A percentile compares a stretch with the other conserved stretches of the same genome.
phyloP scores from a whole-genome alignment of 2,329 filamentous ascomycete genomes.

The Thyridium curvatum region DNA sequence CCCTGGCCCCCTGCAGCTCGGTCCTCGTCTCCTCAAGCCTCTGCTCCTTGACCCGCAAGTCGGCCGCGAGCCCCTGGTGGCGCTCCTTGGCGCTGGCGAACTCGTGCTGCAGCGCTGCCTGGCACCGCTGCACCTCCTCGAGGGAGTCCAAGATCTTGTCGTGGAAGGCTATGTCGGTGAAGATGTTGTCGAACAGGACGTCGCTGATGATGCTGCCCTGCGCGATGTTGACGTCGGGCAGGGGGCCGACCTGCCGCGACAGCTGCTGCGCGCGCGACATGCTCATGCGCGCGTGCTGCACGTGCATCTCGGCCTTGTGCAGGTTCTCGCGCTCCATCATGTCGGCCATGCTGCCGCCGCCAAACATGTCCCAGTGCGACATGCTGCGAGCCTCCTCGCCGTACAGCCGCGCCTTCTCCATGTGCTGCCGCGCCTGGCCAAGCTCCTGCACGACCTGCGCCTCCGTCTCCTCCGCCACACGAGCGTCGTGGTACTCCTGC shows the following conservation, averaged over 20 bases:
- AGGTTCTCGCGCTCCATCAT: constrained; percentile 50
- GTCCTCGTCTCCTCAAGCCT: constrained; percentile 24
- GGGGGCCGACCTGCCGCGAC: constrained; percentile 27
- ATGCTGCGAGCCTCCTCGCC: constrained; percentile 34
- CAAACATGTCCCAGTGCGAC: constrained; percentile 41
- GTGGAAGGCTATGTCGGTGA: constrained; percentile 45
- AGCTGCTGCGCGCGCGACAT: constrained; percentile 31
- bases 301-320: constrained; percentile 34
- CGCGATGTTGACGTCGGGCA: constrained; percentile 35
- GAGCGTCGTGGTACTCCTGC: constrained; percentile 28
- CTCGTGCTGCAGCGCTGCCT: constrained; percentile 22
- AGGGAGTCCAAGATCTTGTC: constrained; percentile 41
- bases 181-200: constrained; percentile 50
- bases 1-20: constrained; percentile 37
- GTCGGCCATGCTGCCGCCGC: constrained; percentile 39
- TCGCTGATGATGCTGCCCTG: constrained; percentile 40
- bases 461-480: constrained; percentile 30
- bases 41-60: constrained; percentile 20
- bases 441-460: constrained; percentile 32
- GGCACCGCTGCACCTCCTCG: constrained; percentile 26
- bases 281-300: constrained; percentile 31
- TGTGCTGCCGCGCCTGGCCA: constrained; percentile 25
- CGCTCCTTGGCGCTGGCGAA: constrained; percentile 21
- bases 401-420: constrained; percentile 25
- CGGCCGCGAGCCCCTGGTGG: constrained; percentile 17